Base-by-base conservation (phyloP, 2,329 filamentous ascomycete species). In the Byssothecium circinans region DNA sequence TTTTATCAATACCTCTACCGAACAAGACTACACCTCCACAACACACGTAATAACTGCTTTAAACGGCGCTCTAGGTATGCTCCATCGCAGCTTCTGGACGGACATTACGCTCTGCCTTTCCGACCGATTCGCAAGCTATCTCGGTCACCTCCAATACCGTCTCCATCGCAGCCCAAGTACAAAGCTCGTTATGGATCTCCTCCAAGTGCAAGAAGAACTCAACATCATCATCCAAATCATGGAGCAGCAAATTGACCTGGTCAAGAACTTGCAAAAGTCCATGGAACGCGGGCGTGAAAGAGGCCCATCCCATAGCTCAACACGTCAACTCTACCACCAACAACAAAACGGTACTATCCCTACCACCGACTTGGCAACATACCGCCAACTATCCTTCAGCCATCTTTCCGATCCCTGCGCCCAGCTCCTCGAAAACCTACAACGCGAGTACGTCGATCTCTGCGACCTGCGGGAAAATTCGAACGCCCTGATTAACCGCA, bases 171-270 rank as follows among this genome's bases (percentile, higher is more conserved):
- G 66, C 18, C 72, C 73, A 2, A 74, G 68, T 30, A 74, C 73
- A 6, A 74, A 73, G 40, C 59, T 75, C 2, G 71, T 75, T 8
- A 74, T 74, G 70, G 72, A 75, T 48, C 64, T 75, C 3, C 64
- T 75, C 1, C 69, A 74, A 30, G 71, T 71, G 10, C 73, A 75
- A 48, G 72, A 75, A 57, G 72, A 75, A 46, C 58, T 75, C 2
- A 74, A 74, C 46, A 74, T 75, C 25, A 69, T 75, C 20, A 72
- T 74, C n/a, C 67, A 73, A 14, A 70, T 75, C 32, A 74, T 67
- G 49, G 64, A 74, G 39, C 66, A 74, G 47, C 72, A 75, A 41
- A 64, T 73, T 17, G 66, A 74, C 10, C 59, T 74, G 6, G 65
- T 74, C 23, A 49, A 52, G 2, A 59, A 60, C 20, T 47, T 75